Percentiles rank a stretch among this genome's conserved stretches.
Evolutionary conservation across 495 filamentous ascomycete genomes (phyloP).

Genomic region (Podospora anserina): DNA sequence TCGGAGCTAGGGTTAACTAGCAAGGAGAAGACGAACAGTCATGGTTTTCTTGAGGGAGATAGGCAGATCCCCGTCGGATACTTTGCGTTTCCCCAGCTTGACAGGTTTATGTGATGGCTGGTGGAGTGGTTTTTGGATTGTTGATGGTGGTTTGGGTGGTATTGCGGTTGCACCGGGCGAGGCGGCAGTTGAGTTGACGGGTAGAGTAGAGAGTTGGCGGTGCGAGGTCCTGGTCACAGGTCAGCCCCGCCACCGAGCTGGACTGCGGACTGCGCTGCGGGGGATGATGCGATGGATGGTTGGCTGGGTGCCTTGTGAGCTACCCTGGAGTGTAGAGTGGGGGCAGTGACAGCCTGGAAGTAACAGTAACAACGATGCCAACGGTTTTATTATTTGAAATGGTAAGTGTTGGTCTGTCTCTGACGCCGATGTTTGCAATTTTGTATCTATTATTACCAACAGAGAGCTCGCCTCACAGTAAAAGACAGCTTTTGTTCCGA

Average conservation of each 20-base stretch:
- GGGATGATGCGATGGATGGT: slow-evolving; percentile 20
- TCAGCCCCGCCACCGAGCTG: slow-evolving; percentile 23
- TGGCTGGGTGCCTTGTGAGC: slow-evolving; percentile 2
- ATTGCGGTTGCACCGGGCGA: slow-evolving; percentile 3
- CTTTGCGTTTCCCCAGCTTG: slow-evolving; percentile 79
- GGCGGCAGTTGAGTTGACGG: neutral
- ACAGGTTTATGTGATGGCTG: slow-evolving; percentile 9
- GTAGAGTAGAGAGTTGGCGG: neutral
- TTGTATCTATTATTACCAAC: neutral
- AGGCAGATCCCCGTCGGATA: slow-evolving; percentile 68
- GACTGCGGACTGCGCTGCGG: slow-evolving; percentile 14
- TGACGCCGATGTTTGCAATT: neutral
- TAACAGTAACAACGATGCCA: neutral
- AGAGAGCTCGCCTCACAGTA: neutral
- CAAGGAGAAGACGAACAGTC: slow-evolving; percentile 60
- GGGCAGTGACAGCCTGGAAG: slow-evolving; percentile 1
- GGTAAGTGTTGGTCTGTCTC: neutral
- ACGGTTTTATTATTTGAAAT: neutral
- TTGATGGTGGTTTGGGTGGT: slow-evolving; percentile 3
- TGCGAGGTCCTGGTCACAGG: neutral
- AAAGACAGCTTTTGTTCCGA: too few relatives aligned
- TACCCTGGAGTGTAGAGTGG: neutral
- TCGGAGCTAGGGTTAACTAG: neutral
- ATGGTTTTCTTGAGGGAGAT: slow-evolving; percentile 78
- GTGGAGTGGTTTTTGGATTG: neutral